Evolutionary conservation across 163 green algal genomes (phyloP), one percentile per base, ranked within the genome.

Genomic region (Coccomyxa subellipsoidea): DNA sequence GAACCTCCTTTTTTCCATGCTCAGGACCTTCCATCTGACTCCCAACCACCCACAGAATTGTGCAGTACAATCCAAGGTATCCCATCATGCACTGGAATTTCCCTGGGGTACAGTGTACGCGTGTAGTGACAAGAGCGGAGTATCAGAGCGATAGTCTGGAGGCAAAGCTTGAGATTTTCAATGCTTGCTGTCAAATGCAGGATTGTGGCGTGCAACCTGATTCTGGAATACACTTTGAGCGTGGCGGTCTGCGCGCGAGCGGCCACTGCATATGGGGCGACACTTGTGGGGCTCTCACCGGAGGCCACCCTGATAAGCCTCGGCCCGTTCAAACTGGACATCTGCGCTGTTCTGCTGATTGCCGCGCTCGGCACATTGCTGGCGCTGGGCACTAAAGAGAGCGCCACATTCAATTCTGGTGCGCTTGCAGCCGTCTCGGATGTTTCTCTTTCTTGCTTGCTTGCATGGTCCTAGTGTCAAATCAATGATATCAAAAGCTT

Each of bases 221-320:
- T 94, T 1, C 84, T 96, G 76, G 93, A 97, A 85, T 96, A 94
- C 84, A 92, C 89, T 0, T 85, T 97, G 35, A 93, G 87, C 12
- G 85, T 84, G 0, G 90, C 93, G 0, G 92, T 93, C 0, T 89
- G 96, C 23, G 92, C 91, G 6, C 92, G 94, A 36, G 93, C 91
- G 80, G 94, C 95, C 83, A 93, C 90, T 2, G 89, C 86, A 53
- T 97, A 97, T 85, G 75, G 93, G 12, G 90, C 89, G 3, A 89
- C 90, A 21, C 84, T 96, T 27, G 40, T 93, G 0, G 90, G 88
- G 38, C 38, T 89, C n/a, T 1, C 59, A n/a, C 76, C 87, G 9
- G 54, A 72, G 15, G 77, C 77, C 29, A 72, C 92, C 38, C 78
- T 89, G 23, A 35, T 92, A 0, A 27, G 80, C n/a, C 69, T 90